Conservation (phyloP, 306 rosid genomes). For the apple (Malus domestica) region ASM211411v1 NC_041790.1:6828001-6828500, state of each 20-base stretch:
- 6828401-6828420: slow-evolving; percentile 63
- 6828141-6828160: slow-evolving; percentile 89
- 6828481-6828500: not conserved
- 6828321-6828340: slow-evolving; percentile 78
- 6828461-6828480: slow-evolving; percentile 52
- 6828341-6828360: slow-evolving; percentile 76
- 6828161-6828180: slow-evolving; percentile 86
- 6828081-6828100: slow-evolving; percentile 70
- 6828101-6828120: slow-evolving; percentile 68
- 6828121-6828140: slow-evolving; percentile 80
- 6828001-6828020: slow-evolving; percentile 51
- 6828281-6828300: slow-evolving; percentile 91
- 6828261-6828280: slow-evolving; percentile 55
- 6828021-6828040: slow-evolving; percentile 71
- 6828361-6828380: slow-evolving; percentile 79
- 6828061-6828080: slow-evolving; percentile 72
- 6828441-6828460: slow-evolving; percentile 59
- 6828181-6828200: slow-evolving; percentile 69
- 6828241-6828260: slow-evolving; percentile 10
- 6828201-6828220: not conserved
- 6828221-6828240: not conserved
- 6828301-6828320: slow-evolving; percentile 64
- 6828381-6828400: slow-evolving; percentile 80
- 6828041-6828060: slow-evolving; percentile 58
- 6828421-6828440: slow-evolving; percentile 63